Conservation (phyloP, 2,329 filamentous ascomycete genomes). For the Sporothrix schenckii region DNA sequence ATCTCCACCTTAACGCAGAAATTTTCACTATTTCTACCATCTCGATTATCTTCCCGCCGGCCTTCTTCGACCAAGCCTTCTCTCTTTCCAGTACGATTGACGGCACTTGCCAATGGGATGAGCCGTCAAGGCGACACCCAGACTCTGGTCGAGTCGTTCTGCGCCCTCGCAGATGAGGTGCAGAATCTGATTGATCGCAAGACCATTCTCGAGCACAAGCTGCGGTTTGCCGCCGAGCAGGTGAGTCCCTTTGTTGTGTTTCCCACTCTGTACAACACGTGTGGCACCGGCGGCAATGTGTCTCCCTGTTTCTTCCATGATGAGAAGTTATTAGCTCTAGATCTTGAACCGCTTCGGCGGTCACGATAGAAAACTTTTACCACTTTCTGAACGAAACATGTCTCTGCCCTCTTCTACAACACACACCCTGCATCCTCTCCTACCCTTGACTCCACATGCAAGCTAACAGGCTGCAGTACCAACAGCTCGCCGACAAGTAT, state of each 20-base stretch:
- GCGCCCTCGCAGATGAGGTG: conserved; percentile 65
- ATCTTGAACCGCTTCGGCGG: conserved; percentile 71
- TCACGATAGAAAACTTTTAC: conserved; percentile 63
- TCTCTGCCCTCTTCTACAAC: conserved; percentile 12
- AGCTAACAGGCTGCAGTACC: conserved; percentile 53
- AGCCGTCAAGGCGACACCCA: conserved; percentile 52
- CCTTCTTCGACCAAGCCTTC: conserved; percentile 6
- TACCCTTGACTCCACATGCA: not conserved
- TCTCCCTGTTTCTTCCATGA: conserved; percentile 44
- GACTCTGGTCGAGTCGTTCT: conserved; percentile 66
- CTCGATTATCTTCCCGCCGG: conserved; percentile 26
- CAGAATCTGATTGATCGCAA: conserved; percentile 66
- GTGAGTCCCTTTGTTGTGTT: conserved; percentile 47
- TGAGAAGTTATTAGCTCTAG: conserved; percentile 73
- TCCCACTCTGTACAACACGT: too few species aligned
- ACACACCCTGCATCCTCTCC: conserved; percentile 33
- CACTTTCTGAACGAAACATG: conserved; percentile 48
- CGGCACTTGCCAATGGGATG: conserved; percentile 45
- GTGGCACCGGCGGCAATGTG: not conserved
- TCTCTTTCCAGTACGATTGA: not conserved
- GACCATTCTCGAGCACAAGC: conserved; percentile 67
- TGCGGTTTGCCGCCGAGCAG: conserved; percentile 68
- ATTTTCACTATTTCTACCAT: conserved; percentile 13
- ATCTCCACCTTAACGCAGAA: conserved; percentile 18
- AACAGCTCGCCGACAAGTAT: conserved; percentile 69